Percentiles rank a stretch among this genome's conserved stretches.
Conservation (phyloP, 1,284 basidiomycete species). For the Apiotrichum akiyoshidainum region DNA sequence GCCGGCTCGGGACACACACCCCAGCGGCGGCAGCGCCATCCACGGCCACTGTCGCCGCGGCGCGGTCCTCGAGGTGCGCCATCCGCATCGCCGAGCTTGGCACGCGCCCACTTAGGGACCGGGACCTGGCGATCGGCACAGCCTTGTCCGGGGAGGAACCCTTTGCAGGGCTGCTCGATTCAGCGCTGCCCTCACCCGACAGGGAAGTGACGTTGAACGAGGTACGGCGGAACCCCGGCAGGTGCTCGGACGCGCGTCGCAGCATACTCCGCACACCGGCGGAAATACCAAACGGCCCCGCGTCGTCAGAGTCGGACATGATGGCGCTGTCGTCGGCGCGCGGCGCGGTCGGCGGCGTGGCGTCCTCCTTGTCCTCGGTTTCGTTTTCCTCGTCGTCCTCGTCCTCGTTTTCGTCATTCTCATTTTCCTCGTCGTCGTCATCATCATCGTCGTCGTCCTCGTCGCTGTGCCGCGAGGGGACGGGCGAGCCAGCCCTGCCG, state of each 20-base stretch:
- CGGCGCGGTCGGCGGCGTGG: slow-evolving; percentile 13
- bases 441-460: slow-evolving; percentile 41
- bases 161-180: too few relatives aligned
- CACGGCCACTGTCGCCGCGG: too few relatives aligned
- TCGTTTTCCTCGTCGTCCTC: background rate
- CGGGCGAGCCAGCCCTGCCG: slow-evolving; percentile 39
- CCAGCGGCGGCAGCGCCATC: too few relatives aligned
- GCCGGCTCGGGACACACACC: background rate
- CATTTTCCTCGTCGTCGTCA: slow-evolving; percentile 38
- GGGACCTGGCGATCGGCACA: background rate
- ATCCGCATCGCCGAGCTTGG: background rate
- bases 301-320: slow-evolving; percentile 3
- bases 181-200: too few relatives aligned
- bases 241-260: slow-evolving; percentile 38
- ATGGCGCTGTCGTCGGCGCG: slow-evolving; percentile 12
- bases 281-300: background rate
- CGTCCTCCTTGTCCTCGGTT: background rate
- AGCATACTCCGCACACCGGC: slow-evolving; percentile 28
- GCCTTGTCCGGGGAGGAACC: background rate
- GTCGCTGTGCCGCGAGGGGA: slow-evolving; percentile 55
- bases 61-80: background rate
- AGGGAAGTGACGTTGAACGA: slow-evolving; percentile 8
- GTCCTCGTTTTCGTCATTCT: background rate
- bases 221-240: slow-evolving; percentile 28
- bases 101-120: slow-evolving; percentile 1